Evolutionary conservation across 169 alveolate species (phyloP), one percentile per base, ranked within the genome.

Genomic region (Plasmodium inui): DNA sequence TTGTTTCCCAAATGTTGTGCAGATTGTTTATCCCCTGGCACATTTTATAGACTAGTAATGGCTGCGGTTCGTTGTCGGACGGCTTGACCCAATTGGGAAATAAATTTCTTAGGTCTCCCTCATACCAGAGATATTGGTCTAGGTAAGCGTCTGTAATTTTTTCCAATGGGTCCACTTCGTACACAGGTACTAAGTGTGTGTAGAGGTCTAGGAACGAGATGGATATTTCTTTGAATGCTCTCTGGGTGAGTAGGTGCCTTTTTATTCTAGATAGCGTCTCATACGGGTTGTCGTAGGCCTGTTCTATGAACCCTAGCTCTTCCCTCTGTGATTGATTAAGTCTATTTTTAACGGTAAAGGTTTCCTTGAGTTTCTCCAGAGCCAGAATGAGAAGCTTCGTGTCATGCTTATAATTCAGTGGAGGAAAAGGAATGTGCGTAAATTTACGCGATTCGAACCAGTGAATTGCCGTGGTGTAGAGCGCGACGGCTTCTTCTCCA

Each of bases 1-100:
- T 90, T 28, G 98, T 97, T 80, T 99, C 99, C 99, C 99, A 99
- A 50, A 99, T 98, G 93, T 98, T 99, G 28, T 98, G 96, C 71
- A 99, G 97, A 96, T 99, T 99, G 96, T 99, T 99, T 92, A 99
- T 99, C 46, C 99, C 99, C 95, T 99, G 99, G 91, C 99, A 99
- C 98, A 99, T 98, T 96, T 99, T 99, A 96, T 99, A 99, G 17
- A 99, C 99, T 90, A 99, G 96, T 30, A 99, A 96, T 55, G 99
- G 99, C 41, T 99, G 99, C 2, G 99, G 99, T 93, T 99, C 99
- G 72, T 98, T 97, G 95, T 99, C 99, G 26, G 99, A 97, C 9
- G 99, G 99, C 85, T 99, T 99, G 22, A 99, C 98, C 99, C 99
- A 99, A 97, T 99, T 99, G 32, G 99, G 99, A 96, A 99, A 99